These are phyloP conservation scores for Primulina tabacum DNA, from an alignment of 257 asterid genomes.

Conservation along the genomic window DNA sequence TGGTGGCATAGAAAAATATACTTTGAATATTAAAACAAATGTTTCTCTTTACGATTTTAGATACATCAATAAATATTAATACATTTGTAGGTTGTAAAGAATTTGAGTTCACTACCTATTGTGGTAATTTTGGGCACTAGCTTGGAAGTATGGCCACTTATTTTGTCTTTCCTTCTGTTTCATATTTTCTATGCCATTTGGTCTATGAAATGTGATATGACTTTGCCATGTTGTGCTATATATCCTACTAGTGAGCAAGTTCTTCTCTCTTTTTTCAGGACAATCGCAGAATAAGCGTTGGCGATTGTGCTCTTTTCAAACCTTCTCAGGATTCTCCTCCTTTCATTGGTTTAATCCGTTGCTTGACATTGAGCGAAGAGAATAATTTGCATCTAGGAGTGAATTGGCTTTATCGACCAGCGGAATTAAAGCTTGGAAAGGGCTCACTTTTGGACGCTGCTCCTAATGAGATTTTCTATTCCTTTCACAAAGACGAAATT, in stretches of 20 bases:
- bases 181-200: background rate
- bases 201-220: background rate
- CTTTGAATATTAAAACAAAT: background rate
- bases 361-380: constrained; percentile 41
- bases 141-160: background rate
- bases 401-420: constrained; percentile 83
- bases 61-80: background rate
- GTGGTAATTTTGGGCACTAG: background rate
- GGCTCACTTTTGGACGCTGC: constrained; percentile 60
- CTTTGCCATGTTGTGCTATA: constrained; percentile 5
- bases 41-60: background rate
- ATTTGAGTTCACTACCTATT: background rate
- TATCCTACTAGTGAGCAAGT: constrained; percentile 7
- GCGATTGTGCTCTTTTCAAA: constrained; percentile 78
- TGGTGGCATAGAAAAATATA: background rate
- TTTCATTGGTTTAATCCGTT: constrained; percentile 63
- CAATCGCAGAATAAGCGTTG: constrained; percentile 56
- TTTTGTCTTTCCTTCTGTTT: background rate
- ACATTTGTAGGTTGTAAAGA: background rate
- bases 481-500: constrained; percentile 77
- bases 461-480: constrained; percentile 82
- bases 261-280: constrained; percentile 47
- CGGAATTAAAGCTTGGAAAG: constrained; percentile 57
- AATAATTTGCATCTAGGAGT: constrained; percentile 55
- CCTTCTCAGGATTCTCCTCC: constrained; percentile 72